Evolutionary conservation across 495 filamentous ascomycete genomes (phyloP).

Genomic region (Podospora pseudocomata): DNA sequence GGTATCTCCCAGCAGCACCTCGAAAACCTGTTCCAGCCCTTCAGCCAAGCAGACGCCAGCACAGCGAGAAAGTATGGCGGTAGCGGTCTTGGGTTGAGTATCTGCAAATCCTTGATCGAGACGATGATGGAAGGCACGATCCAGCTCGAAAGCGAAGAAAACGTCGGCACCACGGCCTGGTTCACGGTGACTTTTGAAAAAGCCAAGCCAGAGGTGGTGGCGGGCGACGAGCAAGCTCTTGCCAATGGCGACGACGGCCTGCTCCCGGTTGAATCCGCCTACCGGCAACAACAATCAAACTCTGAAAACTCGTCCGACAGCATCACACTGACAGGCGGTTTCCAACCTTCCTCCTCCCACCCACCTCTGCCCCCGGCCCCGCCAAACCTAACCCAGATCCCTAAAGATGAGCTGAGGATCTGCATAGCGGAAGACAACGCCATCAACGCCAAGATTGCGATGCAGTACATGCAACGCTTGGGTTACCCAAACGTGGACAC

Average conservation of each 20-base stretch:
- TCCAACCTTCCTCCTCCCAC: neutral
- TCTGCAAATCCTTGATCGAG: conserved; percentile 92
- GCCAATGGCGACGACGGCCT: neutral
- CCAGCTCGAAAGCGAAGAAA: conserved; percentile 71
- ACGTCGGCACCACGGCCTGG: conserved; percentile 76
- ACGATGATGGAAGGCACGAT: conserved; percentile 84
- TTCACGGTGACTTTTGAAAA: conserved; percentile 83
- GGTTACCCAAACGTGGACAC: conserved; percentile 76
- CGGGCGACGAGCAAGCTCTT: conserved; percentile 48
- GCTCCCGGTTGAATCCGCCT: neutral
- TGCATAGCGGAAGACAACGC: conserved; percentile 91
- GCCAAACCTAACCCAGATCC: conserved; percentile 59
- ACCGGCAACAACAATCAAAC: conserved; percentile 18
- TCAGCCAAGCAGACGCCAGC: conserved; percentile 84
- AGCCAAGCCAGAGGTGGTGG: conserved; percentile 52
- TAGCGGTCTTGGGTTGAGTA: conserved; percentile 84
- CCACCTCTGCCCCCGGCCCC: conserved; percentile 36
- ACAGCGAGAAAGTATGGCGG: conserved; percentile 86
- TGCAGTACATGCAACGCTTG: conserved; percentile 80
- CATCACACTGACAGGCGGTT: conserved; percentile 3
- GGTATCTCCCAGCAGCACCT: conserved; percentile 80
- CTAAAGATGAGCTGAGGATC: conserved; percentile 72
- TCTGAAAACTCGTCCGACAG: neutral
- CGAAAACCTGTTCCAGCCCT: conserved; percentile 81
- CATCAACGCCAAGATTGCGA: conserved; percentile 88